Evolutionary conservation across 2,329 filamentous ascomycete genomes (phyloP).

Genomic region (Pseudocercospora eumusae): DNA sequence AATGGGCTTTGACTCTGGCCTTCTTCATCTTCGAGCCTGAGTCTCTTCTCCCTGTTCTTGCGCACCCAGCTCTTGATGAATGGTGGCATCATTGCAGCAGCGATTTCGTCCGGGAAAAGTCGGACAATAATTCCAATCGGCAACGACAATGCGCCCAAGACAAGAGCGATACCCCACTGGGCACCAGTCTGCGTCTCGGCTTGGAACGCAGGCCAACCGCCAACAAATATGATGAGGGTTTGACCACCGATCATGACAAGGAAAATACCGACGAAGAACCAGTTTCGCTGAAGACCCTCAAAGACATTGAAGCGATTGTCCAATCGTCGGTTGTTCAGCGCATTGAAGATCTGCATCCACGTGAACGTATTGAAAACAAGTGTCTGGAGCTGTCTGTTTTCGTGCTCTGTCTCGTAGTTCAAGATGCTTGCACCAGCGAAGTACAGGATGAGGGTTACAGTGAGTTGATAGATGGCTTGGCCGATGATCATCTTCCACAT

Average conservation of each 20-base stretch:
- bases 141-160: conserved; percentile 81
- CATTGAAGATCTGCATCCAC: conserved; percentile 99
- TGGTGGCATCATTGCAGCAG: conserved; percentile 49
- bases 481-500: conserved; percentile 99
- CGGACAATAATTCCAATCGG: conserved; percentile 80
- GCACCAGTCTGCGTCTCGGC: conserved; percentile 68
- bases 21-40: conserved; percentile 47
- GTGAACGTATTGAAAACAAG: conserved; percentile 98
- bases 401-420: conserved; percentile 49
- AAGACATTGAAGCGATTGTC: conserved; percentile 97
- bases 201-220: conserved; percentile 72
- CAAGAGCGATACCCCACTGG: conserved; percentile 85
- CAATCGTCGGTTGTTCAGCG: conserved; percentile 92
- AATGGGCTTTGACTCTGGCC: conserved; percentile 36
- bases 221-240: conserved; percentile 84
- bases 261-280: conserved; percentile 87
- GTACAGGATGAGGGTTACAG: conserved; percentile 76
- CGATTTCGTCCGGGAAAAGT: conserved; percentile 72
- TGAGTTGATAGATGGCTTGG: conserved; percentile 84
- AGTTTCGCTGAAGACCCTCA: conserved; percentile 80
- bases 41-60: conserved; percentile 45
- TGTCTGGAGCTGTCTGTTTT: conserved; percentile 65
- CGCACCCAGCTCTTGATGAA: conserved; percentile 42
- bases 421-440: conserved; percentile 68
- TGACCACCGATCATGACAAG: conserved; percentile 85